Percentiles rank a stretch among this genome's conserved stretches.
These are phyloP conservation scores for Hemisphaericaspora nanyangensis DNA, from an alignment of 805 yeast genomes.

Conservation along the genomic window DNA sequence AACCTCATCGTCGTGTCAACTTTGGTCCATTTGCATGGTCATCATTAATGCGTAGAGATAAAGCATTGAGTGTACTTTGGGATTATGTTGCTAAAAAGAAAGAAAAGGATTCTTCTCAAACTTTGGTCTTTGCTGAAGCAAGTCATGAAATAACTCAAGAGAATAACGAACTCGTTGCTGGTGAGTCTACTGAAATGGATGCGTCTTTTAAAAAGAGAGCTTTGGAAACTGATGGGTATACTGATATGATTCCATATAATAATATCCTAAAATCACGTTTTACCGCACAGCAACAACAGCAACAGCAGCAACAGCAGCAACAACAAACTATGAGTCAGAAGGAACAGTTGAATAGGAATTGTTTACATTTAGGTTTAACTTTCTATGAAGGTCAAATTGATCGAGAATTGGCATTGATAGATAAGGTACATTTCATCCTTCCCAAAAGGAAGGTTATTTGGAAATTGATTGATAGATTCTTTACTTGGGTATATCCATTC, in stretches of 20 bases:
- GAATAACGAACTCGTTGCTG: constrained; percentile 17
- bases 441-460: constrained; percentile 39
- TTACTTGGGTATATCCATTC: constrained; percentile 42
- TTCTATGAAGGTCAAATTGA: constrained; percentile 28
- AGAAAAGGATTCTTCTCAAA: constrained; percentile 16
- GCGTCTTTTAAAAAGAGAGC: constrained; percentile 26
- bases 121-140: constrained; percentile 15
- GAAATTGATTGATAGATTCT: constrained; percentile 40
- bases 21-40: constrained; percentile 40
- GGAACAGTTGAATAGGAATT: constrained; percentile 12
- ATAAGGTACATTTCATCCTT: constrained; percentile 30
- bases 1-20: constrained; percentile 24
- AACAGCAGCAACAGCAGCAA: constrained; percentile 4
- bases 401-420: constrained; percentile 26
- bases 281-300: constrained; percentile 3
- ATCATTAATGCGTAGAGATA: constrained; percentile 32
- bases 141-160: constrained; percentile 20
- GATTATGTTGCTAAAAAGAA: constrained; percentile 21
- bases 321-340: constrained; percentile 9
- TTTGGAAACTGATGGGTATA: constrained; percentile 31
- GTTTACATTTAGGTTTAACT: constrained; percentile 30
- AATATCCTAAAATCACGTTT: constrained; percentile 16
- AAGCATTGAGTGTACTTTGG: constrained; percentile 31
- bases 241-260: constrained; percentile 30
- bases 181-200: constrained; percentile 16